These are phyloP conservation scores for Nicotiana tabacum DNA, from an alignment of 257 asterid genomes.

Conservation along the genomic window DNA sequence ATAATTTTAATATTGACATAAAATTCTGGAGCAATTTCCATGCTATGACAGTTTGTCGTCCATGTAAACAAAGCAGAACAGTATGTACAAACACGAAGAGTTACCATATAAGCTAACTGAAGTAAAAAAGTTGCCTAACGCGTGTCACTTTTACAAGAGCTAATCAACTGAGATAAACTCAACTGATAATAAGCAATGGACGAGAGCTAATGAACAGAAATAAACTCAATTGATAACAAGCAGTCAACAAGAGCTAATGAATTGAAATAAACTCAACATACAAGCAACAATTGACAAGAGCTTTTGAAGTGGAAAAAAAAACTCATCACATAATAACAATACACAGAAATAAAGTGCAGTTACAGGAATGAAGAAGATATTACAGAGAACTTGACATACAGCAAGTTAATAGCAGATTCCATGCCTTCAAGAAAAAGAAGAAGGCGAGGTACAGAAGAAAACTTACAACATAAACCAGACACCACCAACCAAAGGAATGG, in stretches of 20 bases:
- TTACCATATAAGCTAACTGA: neutral
- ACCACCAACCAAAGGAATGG: constrained; percentile 91
- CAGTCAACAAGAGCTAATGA: constrained; percentile 7
- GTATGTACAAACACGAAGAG: neutral
- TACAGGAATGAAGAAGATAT: neutral
- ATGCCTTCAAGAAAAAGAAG: neutral
- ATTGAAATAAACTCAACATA: constrained; percentile 7
- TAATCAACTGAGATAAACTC: neutral
- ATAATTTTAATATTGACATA: neutral
- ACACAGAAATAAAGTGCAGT: neutral
- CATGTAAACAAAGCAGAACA: neutral
- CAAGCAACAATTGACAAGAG: neutral
- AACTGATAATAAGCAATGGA: neutral
- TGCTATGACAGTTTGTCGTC: neutral
- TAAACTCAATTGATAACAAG: no score
- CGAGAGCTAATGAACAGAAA: neutral
- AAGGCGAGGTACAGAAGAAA: neutral
- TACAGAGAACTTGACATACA: neutral
- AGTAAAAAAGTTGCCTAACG: neutral
- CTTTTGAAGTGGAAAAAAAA: neutral
- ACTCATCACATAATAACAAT: neutral
- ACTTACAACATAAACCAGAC: constrained; percentile 83
- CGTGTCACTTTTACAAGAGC: neutral
- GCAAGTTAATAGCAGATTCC: neutral
- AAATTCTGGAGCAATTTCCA: neutral